Base-by-base conservation (phyloP, 73 alveolate species). In the Paramecium caudatum region DNA sequence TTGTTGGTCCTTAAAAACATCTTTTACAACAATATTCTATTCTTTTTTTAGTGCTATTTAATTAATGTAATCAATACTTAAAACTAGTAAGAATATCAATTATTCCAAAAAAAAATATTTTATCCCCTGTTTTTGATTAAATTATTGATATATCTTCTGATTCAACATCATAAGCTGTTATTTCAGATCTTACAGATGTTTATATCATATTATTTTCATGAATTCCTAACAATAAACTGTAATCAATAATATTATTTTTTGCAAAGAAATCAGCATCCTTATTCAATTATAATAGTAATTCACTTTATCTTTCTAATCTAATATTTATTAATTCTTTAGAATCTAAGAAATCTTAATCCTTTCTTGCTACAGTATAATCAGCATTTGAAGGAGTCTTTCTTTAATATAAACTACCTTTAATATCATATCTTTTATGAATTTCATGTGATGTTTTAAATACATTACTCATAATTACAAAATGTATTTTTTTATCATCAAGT, bases 381-480 rank as follows among this genome's bases (percentile, higher is more conserved):
- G 47, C 83, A 33, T 30, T 65, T 32, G 27, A 21, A 16, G 88
- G 88, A 15, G 98, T 95, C 19, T 62, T 47, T 69, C 97, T 62
- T 17, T 96, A 94, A 47, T 91, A 65, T 4, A 95, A 90, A 46
- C 97, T 92, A 1, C 98, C 97, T 70, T 95, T 95, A 0, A 95
- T 61, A 80, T 95, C 98, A 68, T 84, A 95, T 15, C 96, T 88
- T 41, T 32, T 34, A 46, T 96, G 98, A 30, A 97, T 92, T 47
- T 97, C 98, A 65, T 92, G 91, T 2, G 95, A 68, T 15, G 98
- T 95, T 47, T 96, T 95, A 82, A 97, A 97, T 17, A 97, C 98
- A 92, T 97, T 97, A 13, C 95, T 92, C 99, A 94, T 94, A 13
- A 94, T 93, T 2, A 91, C 82, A 90, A 94, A 90, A 68, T 94